Evolutionary conservation across 2,329 filamentous ascomycete genomes (phyloP), one percentile per base, ranked within the genome.

Genomic region (Phaeosphaeria sp.): DNA sequence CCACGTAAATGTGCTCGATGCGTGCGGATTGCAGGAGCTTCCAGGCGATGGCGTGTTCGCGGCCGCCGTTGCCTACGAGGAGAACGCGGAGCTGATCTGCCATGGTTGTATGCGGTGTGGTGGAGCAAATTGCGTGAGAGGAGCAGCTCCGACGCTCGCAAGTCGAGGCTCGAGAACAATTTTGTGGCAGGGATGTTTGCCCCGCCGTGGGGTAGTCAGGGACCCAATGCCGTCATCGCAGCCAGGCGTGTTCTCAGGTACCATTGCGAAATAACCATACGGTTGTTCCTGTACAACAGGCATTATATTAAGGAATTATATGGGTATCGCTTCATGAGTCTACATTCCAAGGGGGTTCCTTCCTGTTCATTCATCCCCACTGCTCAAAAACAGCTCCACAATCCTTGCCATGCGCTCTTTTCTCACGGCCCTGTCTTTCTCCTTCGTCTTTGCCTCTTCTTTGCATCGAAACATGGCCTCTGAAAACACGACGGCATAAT

Each of bases 11-110:
- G 68, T 88, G 85, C 70, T 92, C 87, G 60, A 97, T 91, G 46
- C 85, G 84, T 43, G 89, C 83, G 17, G 93, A 97, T 77, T 96
- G 90, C 72, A 89, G 87, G 62, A 98, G 83, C 80, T 96, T 97
- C 93, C 93, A 98, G 43, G 93, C 93, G 62, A 97, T 85, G 47
- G 93, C 92, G 79, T 98, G 93, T 81, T 99, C 95, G 71, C 95
- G 89, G 69, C 94, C 95, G 66, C 95, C 95, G 75, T 94, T 96
- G 72, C 95, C 94, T 65, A 98, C 88, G 63, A 98, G 88, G 63
- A 98, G 88, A 67, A 97, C 64, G 52, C 69, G 70, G 21, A 74
- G 60, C 54, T 68, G 60, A 36, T 64, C 59, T 50, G 67, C 27
- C 73, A 76, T 76, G 33, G 21, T 21, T 11, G 43, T 42, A 30